Evolutionary conservation across 352 stramenopile genomes (phyloP).

Genomic region (Pythium aphanidermatum): DNA sequence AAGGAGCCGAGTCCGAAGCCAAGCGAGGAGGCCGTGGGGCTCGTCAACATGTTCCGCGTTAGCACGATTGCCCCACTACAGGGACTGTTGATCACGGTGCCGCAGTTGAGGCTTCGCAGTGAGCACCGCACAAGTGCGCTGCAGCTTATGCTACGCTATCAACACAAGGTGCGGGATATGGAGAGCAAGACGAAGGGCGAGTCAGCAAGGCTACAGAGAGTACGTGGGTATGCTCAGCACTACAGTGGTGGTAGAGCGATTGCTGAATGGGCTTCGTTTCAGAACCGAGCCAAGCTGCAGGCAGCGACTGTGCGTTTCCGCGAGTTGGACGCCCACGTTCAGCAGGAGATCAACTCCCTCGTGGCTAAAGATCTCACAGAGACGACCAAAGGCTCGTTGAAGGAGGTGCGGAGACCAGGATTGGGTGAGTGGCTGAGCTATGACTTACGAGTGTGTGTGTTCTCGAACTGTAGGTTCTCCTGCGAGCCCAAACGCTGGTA

Average conservation of each 20-base stretch:
- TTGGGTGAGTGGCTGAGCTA: too few species aligned
- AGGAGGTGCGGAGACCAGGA: constrained; percentile 25
- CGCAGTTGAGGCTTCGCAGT: constrained; percentile 55
- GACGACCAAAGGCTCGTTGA: constrained; percentile 26
- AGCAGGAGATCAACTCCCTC: constrained; percentile 34
- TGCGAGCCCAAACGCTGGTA: too few species aligned
- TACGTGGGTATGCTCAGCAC: too few species aligned
- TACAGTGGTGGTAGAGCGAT: too few species aligned
- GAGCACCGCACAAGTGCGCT: constrained; percentile 61
- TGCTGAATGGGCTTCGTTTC: too few species aligned
- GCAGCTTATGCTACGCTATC: constrained; percentile 46
- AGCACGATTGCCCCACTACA: constrained; percentile 56
- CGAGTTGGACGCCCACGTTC: constrained; percentile 52
- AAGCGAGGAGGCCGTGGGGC: constrained; percentile 17
- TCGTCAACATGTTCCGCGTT: constrained; percentile 44
- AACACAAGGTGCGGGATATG: constrained; percentile 54
- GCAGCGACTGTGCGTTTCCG: constrained; percentile 48
- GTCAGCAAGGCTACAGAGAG: constrained; percentile 39
- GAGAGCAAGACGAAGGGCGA: constrained; percentile 35
- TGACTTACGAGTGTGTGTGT: too few species aligned
- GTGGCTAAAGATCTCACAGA: constrained; percentile 31
- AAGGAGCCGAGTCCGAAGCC: too few species aligned
- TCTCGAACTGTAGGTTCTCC: too few species aligned
- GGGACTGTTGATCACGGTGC: constrained; percentile 41
- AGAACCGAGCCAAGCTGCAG: constrained; percentile 66